Evolutionary conservation across 345 rosid genomes (phyloP).

Genomic region (Chamaenerion angustifolium): DNA sequence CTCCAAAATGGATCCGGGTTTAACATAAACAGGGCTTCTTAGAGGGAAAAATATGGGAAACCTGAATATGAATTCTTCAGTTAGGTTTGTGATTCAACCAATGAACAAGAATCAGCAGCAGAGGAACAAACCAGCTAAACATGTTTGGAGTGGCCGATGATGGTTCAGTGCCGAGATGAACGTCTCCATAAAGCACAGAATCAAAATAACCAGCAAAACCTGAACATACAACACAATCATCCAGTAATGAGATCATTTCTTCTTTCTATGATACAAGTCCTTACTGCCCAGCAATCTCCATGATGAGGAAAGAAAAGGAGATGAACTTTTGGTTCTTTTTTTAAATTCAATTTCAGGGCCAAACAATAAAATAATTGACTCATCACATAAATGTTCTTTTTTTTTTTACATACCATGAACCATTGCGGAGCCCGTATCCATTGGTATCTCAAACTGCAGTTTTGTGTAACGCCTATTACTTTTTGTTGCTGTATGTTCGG

Average conservation of each 20-base stretch:
- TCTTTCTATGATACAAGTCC: too few relatives aligned
- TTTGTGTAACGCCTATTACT: slow-evolving; percentile 71
- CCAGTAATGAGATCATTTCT: too few relatives aligned
- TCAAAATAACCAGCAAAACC: slow-evolving; percentile 97
- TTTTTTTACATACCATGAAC: slow-evolving; percentile 71
- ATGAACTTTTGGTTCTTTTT: too few relatives aligned
- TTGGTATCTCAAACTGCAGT: slow-evolving; percentile 57
- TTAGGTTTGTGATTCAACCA: too few relatives aligned
- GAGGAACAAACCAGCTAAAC: slow-evolving; percentile 74
- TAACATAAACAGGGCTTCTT: slow-evolving; percentile 53
- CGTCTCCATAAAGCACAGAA: slow-evolving; percentile 79
- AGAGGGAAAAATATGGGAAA: slow-evolving; percentile 91
- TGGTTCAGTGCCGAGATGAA: slow-evolving; percentile 94
- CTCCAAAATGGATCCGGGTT: slow-evolving; percentile 50
- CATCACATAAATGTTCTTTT: too few relatives aligned
- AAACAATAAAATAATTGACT: too few relatives aligned
- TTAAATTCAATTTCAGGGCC: too few relatives aligned
- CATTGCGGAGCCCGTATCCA: slow-evolving; percentile 66
- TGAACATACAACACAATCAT: too few relatives aligned
- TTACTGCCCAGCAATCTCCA: too few relatives aligned
- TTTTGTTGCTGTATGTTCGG: slow-evolving; percentile 39
- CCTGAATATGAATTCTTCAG: slow-evolving; percentile 21
- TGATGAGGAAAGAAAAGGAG: too few relatives aligned
- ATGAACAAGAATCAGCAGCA: neutral
- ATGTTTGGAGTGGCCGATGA: slow-evolving; percentile 85